These are phyloP conservation scores for Diplotaxis tenuifolia DNA, from an alignment of 345 rosid species.

Conservation along the genomic window DNA sequence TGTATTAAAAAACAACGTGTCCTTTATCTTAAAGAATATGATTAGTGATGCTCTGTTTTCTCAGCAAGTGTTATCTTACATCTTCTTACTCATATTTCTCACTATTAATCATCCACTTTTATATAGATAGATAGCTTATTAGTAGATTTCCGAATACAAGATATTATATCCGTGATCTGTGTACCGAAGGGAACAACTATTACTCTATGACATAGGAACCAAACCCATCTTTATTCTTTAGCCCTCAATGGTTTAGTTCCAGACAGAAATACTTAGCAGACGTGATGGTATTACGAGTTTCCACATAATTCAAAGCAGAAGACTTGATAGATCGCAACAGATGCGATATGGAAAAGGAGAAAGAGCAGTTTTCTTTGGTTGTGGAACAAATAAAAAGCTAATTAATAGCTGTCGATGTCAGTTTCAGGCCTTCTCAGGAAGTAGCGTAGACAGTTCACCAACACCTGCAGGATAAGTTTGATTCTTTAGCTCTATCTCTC, in stretches of 20 bases:
- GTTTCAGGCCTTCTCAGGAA: slow-evolving; percentile 93
- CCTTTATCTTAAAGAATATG: neutral
- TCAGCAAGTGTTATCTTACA: neutral
- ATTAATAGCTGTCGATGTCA: slow-evolving; percentile 72
- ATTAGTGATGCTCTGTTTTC: neutral
- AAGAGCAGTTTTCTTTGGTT: neutral
- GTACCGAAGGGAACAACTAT: neutral
- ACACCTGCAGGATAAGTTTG: slow-evolving; percentile 50
- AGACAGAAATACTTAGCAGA: neutral
- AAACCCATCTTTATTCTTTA: slow-evolving; percentile 19
- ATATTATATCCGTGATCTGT: neutral
- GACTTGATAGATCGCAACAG: neutral
- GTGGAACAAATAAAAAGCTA: neutral
- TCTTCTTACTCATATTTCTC: neutral
- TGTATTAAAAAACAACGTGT: too few relatives aligned
- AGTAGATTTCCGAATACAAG: neutral
- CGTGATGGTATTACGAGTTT: slow-evolving; percentile 10
- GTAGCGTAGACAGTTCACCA: slow-evolving; percentile 80
- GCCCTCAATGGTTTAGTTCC: neutral
- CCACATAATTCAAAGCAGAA: slow-evolving; percentile 9
- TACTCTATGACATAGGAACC: neutral
- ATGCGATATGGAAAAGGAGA: neutral
- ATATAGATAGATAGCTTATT: neutral
- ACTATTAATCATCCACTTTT: neutral
- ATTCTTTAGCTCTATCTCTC: neutral